Base-by-base conservation (phyloP, 148 eudicot genomes). In the Rhododendron ovatum region DNA sequence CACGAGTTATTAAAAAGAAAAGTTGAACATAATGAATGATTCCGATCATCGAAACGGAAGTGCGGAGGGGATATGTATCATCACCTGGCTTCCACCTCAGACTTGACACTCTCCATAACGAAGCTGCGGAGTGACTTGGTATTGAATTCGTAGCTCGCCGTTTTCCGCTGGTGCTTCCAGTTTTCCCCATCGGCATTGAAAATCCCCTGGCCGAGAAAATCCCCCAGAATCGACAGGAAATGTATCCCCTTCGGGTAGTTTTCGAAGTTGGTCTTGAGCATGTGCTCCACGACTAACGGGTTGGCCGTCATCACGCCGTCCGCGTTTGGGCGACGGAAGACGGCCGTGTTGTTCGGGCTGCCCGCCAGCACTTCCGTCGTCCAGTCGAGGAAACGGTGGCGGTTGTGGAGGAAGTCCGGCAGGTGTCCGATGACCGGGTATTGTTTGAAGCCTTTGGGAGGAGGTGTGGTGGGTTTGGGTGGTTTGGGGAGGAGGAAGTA, bases 381-480 rank as follows among this genome's bases (percentile, higher is more conserved):
- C 96, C 98, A 95, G 4, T 95, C 93, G 11, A 90, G 91, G 89
- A 93, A 94, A 80, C 95, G 95, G 90, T 94, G 95, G 86, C 94
- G 93, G 90, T 95, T 91, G 13, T 55, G 84, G 78, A 95, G 41
- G 86, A 95, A 93, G 0, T 85, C 87, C 0, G 94, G 98, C 7
- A 93, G 87, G 75, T 91, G 85, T 50, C 11, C 50, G 50, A 47
- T 0, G 2, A 47, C 50, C 50, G 2, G 50, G 50, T 47, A 47
- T 1, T 0, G 11, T 8, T 47, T 47, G 50, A 47, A 47, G 50
- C 50, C 50, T 47, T 47, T 7, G 11, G 50, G 50, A 7, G 50
- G 50, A 47, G 50, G 50, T 47, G 50, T 8, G 50, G 50, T 1
- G 9, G 50, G 0, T 47, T 47, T 47, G 10, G 50, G 50, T 47